Evolutionary conservation across 768 basidiomycete species (phyloP).

Genomic region (Albatrellus ellisii): DNA sequence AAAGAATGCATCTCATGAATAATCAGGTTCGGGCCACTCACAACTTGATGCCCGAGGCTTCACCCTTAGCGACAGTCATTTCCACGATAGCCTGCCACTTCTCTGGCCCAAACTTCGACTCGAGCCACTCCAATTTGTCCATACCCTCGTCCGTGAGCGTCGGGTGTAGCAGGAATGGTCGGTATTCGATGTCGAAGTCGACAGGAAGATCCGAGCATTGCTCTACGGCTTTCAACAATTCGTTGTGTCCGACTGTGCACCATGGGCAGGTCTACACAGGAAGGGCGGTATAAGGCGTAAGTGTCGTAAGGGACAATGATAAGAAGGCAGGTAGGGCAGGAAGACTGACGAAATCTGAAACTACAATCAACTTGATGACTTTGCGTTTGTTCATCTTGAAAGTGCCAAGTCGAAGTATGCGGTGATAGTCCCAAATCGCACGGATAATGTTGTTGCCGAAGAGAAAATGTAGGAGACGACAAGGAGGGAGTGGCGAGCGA

Average conservation of each 20-base stretch:
- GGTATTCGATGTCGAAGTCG: slow-evolving; percentile 30
- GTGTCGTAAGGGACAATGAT: not conserved
- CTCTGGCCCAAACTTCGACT: slow-evolving; percentile 28
- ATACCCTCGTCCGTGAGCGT: slow-evolving; percentile 19
- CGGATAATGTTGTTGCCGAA: not conserved
- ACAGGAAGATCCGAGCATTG: slow-evolving; percentile 20
- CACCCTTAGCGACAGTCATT: slow-evolving; percentile 22
- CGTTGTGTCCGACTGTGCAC: slow-evolving; percentile 30
- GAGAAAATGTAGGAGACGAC: not conserved
- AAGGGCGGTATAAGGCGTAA: slow-evolving; percentile 18
- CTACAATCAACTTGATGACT: slow-evolving; percentile 14
- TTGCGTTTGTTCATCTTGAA: slow-evolving; percentile 9
- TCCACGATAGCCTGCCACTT: slow-evolving; percentile 20
- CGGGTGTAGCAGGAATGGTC: slow-evolving; percentile 33
- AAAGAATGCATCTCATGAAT: not conserved
- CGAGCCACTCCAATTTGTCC: slow-evolving; percentile 18
- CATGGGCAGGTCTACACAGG: slow-evolving; percentile 25
- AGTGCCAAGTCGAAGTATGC: not conserved
- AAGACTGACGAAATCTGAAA: slow-evolving; percentile 24
- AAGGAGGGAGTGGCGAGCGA: too few relatives aligned
- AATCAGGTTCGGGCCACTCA: slow-evolving; percentile 20
- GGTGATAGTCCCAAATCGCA: too few relatives aligned
- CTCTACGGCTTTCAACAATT: slow-evolving; percentile 25
- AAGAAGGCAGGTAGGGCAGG: not conserved
- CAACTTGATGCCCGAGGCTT: slow-evolving; percentile 30